Evolutionary conservation across 2,329 filamentous ascomycete genomes (phyloP), one percentile per base, ranked within the genome.

Genomic region (Colletotrichum sp.): DNA sequence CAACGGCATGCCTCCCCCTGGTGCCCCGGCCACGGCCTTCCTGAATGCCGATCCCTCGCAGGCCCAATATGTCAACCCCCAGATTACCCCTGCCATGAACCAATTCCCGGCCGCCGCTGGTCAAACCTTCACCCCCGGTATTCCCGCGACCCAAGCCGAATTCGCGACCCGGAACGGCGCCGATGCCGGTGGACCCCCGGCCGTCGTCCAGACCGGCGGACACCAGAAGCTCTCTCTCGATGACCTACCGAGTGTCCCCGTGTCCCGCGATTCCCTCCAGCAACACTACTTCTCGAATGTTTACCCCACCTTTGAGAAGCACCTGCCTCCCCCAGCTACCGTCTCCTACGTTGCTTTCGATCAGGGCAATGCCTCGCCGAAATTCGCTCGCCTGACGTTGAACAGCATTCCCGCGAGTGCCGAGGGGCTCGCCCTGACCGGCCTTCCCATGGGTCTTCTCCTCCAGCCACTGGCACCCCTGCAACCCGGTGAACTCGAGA

Each of bases 351-450:
- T 98, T 48, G 95, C 96, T n/a, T 95, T 93, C 80, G 97, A 99
- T 80, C 97, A 99, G 84, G 97, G 97, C 80, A 99, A 98, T 83
- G 94, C 97, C 7, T 98, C 97, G 16, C 97, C 97, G 39, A 98
- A 98, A 85, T 97, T 95, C 83, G 94, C 96, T 65, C 93, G 97
- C 71, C 90, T 99, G 72, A 98, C 96, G 0, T 88, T 98, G 84
- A 99, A 98, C 86, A 98, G 94, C 85, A 97, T 99, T 76, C 97
- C 97, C 3, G 91, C 94, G 15, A 94, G 93, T 16, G 87, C 92
- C 60, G 97, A 99, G 78, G 94, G 95, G 43, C 89, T 98, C 34
- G 88, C 91, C 64, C 93, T 94, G 6, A 98, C 96, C 13, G 94
- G 93, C 4, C 87, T 99, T 22, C 96, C 97, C 7, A 89, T 99